Evolutionary conservation across 192 early-diverging fungal genomes (phyloP), one percentile per base, ranked within the genome.

Genomic region (Coemansia biformis): DNA sequence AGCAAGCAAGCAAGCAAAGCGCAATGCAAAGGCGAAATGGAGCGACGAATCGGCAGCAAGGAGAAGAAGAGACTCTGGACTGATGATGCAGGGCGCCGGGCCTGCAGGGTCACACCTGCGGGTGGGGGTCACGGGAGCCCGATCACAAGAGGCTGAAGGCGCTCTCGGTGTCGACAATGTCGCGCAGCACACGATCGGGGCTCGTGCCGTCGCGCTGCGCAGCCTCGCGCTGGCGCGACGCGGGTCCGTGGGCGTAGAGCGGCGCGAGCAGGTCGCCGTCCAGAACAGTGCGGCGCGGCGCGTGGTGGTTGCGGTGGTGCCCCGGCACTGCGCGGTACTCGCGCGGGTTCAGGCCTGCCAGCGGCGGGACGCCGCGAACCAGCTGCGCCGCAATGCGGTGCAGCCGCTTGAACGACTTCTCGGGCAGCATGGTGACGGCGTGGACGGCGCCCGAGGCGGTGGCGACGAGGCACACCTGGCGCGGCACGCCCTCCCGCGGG

Each of bases 371-470:
- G 32, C 81, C 80, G 36, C 84, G 87, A 3, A 91, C 86, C 63
- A 99, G 76, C 26, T 89, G 85, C n/a, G 84, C 76, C 51, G 89
- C 88, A 14, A 99, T 63, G 2, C 84, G 81, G 28, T 85, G 83
- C 21, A 96, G 60, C 16, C 96, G 82, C 70, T 95, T 96, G 63
- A 87, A 98, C 19, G 87, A 79, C 62, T 88, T 93, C 62, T 99
- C 96, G 0, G 90, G 79, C 18, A 96, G 78, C 14, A 93, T 58
- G 9, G 60, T 37, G 38, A 68, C 60, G 1, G 48, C 59, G 19
- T 53, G 53, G 9, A 67, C 39, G 18, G 45, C 41, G n/a, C 58
- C 50, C 2, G 50, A 31, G 3, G 42, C 57, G 8, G 69, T 76
- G 19, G 37, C 74, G 23, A 75, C 79, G n/a, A 86, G 42, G 42